Evolutionary conservation across 495 filamentous ascomycete species (phyloP).

Genomic region (Xylaria curta): DNA sequence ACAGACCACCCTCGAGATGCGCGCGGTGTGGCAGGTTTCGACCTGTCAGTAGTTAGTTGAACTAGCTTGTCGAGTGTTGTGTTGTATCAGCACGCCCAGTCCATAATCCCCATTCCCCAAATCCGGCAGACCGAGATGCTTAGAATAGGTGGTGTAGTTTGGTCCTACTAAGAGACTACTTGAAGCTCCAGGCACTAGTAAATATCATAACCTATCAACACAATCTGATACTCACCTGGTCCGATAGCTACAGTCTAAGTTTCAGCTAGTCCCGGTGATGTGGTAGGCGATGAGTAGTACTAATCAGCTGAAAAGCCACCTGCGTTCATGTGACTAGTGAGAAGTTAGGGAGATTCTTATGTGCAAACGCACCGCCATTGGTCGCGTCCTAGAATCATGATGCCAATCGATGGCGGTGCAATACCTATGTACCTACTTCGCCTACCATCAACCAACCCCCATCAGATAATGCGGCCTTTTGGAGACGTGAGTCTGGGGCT

Average conservation of each 20-base stretch:
- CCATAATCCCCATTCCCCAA: background rate
- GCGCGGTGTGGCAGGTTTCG: background rate
- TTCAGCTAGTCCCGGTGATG: background rate
- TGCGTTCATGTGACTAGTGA: background rate
- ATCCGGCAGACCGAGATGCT: background rate
- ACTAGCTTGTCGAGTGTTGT: background rate
- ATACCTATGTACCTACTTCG: background rate
- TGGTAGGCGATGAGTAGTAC: background rate
- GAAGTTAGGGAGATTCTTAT: background rate
- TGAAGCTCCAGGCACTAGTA: background rate
- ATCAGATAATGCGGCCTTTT: background rate
- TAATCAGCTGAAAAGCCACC: constrained; percentile 19
- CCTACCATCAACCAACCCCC: background rate
- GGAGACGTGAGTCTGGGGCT: background rate
- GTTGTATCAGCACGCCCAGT: background rate
- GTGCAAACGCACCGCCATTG: background rate
- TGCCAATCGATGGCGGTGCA: constrained; percentile 5
- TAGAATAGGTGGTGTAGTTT: background rate
- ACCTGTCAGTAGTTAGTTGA: background rate
- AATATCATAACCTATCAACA: background rate
- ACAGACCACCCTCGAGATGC: background rate
- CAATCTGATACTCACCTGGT: background rate
- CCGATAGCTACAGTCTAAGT: background rate
- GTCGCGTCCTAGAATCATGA: background rate
- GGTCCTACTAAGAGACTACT: background rate